These are phyloP conservation scores for Fusarium nelsonii DNA, from an alignment of 2,329 filamentous ascomycete species.

Conservation along the genomic window DNA sequence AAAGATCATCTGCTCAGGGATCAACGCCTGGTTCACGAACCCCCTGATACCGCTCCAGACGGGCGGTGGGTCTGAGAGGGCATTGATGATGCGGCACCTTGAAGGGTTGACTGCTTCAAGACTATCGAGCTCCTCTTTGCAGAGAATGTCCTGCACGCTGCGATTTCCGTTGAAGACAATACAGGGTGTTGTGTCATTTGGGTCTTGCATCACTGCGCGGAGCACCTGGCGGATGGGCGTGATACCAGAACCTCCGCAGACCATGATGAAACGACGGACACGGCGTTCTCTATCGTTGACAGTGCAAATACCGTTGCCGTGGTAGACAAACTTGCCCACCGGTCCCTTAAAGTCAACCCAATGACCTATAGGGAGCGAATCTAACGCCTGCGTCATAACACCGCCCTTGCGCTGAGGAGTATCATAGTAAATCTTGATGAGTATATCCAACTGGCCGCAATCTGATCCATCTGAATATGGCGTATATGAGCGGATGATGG, in stretches of 20 bases:
- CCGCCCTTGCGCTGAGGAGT: constrained; percentile 71
- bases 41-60: constrained; percentile 78
- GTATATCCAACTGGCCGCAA: constrained; percentile 75
- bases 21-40: constrained; percentile 71
- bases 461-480: constrained; percentile 76
- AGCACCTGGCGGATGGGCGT: constrained; percentile 92
- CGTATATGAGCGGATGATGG: constrained; percentile 88
- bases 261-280: constrained; percentile 82
- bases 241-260: constrained; percentile 89
- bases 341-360: constrained; percentile 89
- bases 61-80: constrained; percentile 72
- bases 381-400: constrained; percentile 84
- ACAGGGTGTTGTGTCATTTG: constrained; percentile 73
- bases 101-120: constrained; percentile 66
- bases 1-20: constrained; percentile 68
- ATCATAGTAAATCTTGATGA: constrained; percentile 86
- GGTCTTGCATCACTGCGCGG: constrained; percentile 71
- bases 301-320: constrained; percentile 72
- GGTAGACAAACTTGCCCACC: constrained; percentile 86
- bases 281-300: constrained; percentile 68
- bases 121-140: constrained; percentile 76
- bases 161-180: constrained; percentile 84
- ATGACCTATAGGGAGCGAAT: constrained; percentile 77
- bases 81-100: constrained; percentile 75
- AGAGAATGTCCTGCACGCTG: constrained; percentile 83